Base-by-base conservation (phyloP, 805 yeast species). In the Saccharomycopsis malanga region DNA sequence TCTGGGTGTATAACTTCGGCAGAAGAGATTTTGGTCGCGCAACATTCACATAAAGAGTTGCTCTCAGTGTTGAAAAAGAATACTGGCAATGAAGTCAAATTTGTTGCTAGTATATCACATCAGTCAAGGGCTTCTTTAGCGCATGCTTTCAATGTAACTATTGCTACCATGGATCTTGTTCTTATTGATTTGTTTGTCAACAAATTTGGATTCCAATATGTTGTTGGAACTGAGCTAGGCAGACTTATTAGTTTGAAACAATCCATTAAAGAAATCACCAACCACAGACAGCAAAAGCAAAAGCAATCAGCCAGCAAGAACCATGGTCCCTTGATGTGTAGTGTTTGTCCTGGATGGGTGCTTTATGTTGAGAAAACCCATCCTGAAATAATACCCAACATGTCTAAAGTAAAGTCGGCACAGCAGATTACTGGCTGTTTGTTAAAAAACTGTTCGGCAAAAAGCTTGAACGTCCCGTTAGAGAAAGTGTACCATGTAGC, bases 1-100 rank as follows among this genome's bases (percentile, higher is more conserved):
- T 80, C 94, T 6, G 98, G 98, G 0, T 93, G 98, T 63, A 87
- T 93, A 46, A 93, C 98, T 0, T 85, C 96, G 3, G 94, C 96
- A n/a, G 98, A 93, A 61, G 96, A 91, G 53, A 87, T 93, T 4
- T 67, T 93, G 39, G 83, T 93, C 35, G 87, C 95, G 2, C 82
- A 87, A 54, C 98, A 93, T 61, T 85, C 95, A 34, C 94, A 89
- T 57, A 77, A 76, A 20, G 89, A 89, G 56, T 72, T 93, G 40
- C 55, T 88, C 21, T 74, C 75, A 40, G 83, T 80, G 22, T 59
- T 86, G 53, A 65, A 68, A 24, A 25, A 34, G 10, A 37, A 53
- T 52, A 44, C 54, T 41, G 30, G 49, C 45, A 44, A 36, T 23
- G 22, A 39, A 41, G 53, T 39, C 49, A 54, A 59, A 1, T 83